phyloP scores from a whole-genome alignment of 2,329 filamentous ascomycete species.

The Monosporascus sp. region DNA sequence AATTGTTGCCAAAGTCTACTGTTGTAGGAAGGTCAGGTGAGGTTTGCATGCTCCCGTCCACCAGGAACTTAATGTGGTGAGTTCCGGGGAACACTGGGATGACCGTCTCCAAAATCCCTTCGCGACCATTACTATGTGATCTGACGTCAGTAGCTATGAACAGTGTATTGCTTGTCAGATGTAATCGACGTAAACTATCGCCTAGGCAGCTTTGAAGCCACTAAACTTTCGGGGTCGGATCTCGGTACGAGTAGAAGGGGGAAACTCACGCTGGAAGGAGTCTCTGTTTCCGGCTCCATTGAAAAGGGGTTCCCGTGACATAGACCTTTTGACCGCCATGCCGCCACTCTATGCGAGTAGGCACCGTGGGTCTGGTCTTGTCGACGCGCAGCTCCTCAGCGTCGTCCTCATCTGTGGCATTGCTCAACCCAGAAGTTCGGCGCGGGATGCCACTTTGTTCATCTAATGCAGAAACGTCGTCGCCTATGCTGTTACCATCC shows the following conservation, averaged over 20 bases:
- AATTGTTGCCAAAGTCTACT: conserved; percentile 94
- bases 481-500: conserved; percentile 45
- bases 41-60: conserved; percentile 89
- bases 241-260: conserved; percentile 3
- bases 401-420: conserved; percentile 70
- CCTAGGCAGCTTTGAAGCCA: not conserved
- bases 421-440: conserved; percentile 54
- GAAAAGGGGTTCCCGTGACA: conserved; percentile 94
- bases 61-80: conserved; percentile 93
- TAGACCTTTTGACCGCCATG: conserved; percentile 83
- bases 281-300: conserved; percentile 93
- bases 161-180: not conserved
- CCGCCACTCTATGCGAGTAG: conserved; percentile 81
- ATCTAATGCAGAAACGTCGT: conserved; percentile 48
- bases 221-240: conserved; percentile 11
- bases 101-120: conserved; percentile 66
- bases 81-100: conserved; percentile 87
- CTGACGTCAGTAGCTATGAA: conserved; percentile 8
- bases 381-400: conserved; percentile 71
- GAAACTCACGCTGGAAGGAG: conserved; percentile 74
- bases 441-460: conserved; percentile 43
- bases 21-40: conserved; percentile 85
- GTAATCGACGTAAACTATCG: not conserved
- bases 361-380: conserved; percentile 72
- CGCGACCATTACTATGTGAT: conserved; percentile 43